Percentiles rank a stretch among this genome's conserved stretches.
Evolutionary conservation across 306 rosid species (phyloP).

Genomic region (Ceratonia siliqua): DNA sequence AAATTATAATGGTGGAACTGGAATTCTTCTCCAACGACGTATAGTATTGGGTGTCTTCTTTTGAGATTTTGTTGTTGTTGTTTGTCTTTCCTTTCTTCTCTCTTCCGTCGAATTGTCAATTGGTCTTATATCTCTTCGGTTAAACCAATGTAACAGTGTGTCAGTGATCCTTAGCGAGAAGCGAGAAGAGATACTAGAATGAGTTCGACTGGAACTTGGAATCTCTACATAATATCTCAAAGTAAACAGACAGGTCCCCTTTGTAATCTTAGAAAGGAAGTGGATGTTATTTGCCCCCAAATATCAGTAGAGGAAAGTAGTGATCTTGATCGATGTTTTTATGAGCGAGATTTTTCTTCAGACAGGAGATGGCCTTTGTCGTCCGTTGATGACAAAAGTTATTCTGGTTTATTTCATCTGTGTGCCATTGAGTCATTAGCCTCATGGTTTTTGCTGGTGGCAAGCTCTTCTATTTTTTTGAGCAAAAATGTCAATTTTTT

Average conservation of each 20-base stretch:
- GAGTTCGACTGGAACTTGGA: background rate
- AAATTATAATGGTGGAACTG: background rate
- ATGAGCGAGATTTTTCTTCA: conserved; percentile 3
- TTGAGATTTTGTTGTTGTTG: background rate
- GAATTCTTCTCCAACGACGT: background rate
- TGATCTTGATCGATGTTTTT: conserved; percentile 12
- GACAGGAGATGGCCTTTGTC: background rate
- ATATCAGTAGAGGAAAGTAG: background rate
- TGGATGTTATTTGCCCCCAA: conserved; percentile 6
- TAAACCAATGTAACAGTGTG: conserved; percentile 39
- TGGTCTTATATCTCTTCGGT: background rate
- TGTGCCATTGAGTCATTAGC: conserved; percentile 17
- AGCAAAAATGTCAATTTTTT: conserved; percentile 15
- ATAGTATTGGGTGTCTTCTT: background rate
- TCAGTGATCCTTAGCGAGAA: background rate
- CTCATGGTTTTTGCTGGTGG: conserved; percentile 38
- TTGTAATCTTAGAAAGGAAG: conserved; percentile 26
- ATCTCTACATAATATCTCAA: conserved; percentile 15
- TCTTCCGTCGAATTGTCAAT: background rate
- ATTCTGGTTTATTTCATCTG: conserved; percentile 24
- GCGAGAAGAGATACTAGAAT: conserved; percentile 18
- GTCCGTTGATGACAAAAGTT: background rate
- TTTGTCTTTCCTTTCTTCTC: background rate
- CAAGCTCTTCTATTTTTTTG: conserved; percentile 28
- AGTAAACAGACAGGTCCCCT: conserved; percentile 9